Percentiles rank a stretch among this genome's conserved stretches.
These are phyloP conservation scores for Exophiala viscosa DNA, from an alignment of 2,329 filamentous ascomycete genomes.

Conservation along the genomic window DNA sequence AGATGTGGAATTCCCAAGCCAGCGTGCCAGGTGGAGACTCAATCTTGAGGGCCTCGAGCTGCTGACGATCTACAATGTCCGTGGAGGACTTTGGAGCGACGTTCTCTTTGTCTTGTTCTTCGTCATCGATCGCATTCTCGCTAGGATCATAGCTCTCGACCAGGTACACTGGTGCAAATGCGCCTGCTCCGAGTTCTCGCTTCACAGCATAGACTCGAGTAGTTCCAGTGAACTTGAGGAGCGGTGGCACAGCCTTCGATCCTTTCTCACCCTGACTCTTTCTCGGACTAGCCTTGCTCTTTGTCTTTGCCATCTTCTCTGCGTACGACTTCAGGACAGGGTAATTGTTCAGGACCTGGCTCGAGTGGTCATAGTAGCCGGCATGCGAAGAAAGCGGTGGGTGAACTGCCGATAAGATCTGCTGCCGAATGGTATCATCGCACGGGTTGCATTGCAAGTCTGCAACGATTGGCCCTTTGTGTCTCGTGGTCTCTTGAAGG, in stretches of 20 bases:
- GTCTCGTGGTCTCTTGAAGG: conserved; percentile 32
- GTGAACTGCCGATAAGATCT: conserved; percentile 70
- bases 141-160: conserved; percentile 66
- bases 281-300: conserved; percentile 36
- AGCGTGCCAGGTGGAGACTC: conserved; percentile 70
- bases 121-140: conserved; percentile 42
- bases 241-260: conserved; percentile 56
- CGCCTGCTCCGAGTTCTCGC: conserved; percentile 83
- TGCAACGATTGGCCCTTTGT: conserved; percentile 66
- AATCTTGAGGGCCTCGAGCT: conserved; percentile 87
- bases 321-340: conserved; percentile 77
- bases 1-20: conserved; percentile 92
- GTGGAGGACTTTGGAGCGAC: conserved; percentile 39
- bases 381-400: conserved; percentile 70
- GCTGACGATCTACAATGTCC: conserved; percentile 48
- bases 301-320: conserved; percentile 56
- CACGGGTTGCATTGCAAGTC: conserved; percentile 87
- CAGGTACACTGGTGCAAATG: conserved; percentile 92
- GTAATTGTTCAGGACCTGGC: conserved; percentile 62
- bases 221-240: conserved; percentile 64
- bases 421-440: conserved; percentile 67
- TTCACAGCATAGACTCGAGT: conserved; percentile 70
- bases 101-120: conserved; percentile 46
- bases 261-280: conserved; percentile 55
- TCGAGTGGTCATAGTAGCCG: conserved; percentile 73